These are phyloP conservation scores for Termitomyces sp. DNA, from an alignment of 768 basidiomycete species.

Conservation along the genomic window DNA sequence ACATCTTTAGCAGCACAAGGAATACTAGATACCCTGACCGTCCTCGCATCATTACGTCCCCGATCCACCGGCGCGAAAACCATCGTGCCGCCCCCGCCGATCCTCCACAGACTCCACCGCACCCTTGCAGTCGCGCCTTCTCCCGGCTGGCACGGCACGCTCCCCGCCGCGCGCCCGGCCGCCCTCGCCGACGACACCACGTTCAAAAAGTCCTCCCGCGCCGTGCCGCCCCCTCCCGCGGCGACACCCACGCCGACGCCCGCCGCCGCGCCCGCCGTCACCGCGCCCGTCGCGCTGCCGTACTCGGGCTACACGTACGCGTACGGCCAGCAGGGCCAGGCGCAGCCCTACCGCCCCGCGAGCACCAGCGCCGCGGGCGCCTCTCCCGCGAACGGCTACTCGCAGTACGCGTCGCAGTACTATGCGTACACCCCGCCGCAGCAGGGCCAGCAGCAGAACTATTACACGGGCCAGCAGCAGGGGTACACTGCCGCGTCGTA, in stretches of 20 bases:
- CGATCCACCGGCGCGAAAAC: slow-evolving; percentile 38
- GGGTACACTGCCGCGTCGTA: slow-evolving; percentile 26
- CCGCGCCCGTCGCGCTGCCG: slow-evolving; percentile 16
- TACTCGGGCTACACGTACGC: slow-evolving; percentile 32
- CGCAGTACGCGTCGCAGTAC: slow-evolving; percentile 28
- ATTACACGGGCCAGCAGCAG: slow-evolving; percentile 33
- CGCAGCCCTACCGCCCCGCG: slow-evolving; percentile 10
- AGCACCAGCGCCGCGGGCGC: background rate
- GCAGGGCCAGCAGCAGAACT: slow-evolving; percentile 21
- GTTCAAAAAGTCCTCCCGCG: slow-evolving; percentile 46
- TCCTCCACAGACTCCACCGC: slow-evolving; percentile 67
- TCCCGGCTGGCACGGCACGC: slow-evolving; percentile 71
- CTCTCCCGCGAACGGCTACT: background rate
- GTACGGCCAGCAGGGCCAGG: slow-evolving; percentile 20
- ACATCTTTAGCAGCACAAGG: slow-evolving; percentile 49
- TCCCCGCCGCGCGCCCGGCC: slow-evolving; percentile 47
- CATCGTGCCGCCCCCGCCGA: slow-evolving; percentile 56
- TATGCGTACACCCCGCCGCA: slow-evolving; percentile 13
- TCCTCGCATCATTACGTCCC: slow-evolving; percentile 70
- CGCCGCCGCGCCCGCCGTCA: slow-evolving; percentile 17
- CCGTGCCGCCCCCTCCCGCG: slow-evolving; percentile 23
- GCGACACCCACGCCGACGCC: slow-evolving; percentile 4
- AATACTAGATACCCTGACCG: slow-evolving; percentile 62
- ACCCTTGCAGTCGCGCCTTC: slow-evolving; percentile 58
- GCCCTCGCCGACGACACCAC: slow-evolving; percentile 76